A percentile compares a stretch with the other conserved stretches of the same genome.
Conservation (phyloP, 371 early-diverging fungal genomes). For the Choanephora cucurbitarum region DNA sequence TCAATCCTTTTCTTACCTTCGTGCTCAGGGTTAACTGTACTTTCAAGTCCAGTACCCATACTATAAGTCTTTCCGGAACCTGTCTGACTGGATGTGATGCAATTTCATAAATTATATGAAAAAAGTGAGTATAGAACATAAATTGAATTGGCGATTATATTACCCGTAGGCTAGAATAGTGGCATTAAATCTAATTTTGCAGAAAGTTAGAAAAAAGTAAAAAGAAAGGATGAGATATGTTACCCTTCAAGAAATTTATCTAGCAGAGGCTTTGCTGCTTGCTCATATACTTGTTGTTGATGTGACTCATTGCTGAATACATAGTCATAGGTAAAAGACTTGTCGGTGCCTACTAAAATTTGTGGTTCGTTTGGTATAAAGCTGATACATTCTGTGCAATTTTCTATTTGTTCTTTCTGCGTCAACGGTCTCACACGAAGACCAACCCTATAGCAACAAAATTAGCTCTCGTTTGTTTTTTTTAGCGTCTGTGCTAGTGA, state of each 20-base stretch:
- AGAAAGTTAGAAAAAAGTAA: slow-evolving; percentile 4
- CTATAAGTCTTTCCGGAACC: slow-evolving; percentile 62
- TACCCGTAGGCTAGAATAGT: slow-evolving; percentile 96
- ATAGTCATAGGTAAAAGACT: slow-evolving; percentile 83
- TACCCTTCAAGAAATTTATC: slow-evolving; percentile 88
- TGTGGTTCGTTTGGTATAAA: slow-evolving; percentile 65
- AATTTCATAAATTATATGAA: not conserved
- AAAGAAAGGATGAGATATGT: not conserved
- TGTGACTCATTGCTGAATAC: slow-evolving; percentile 69
- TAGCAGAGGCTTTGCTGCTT: slow-evolving; percentile 70
- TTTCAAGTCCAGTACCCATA: slow-evolving; percentile 54
- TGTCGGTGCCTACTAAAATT: slow-evolving; percentile 61
- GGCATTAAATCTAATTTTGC: slow-evolving; percentile 68
- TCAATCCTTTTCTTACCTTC: slow-evolving; percentile 25
- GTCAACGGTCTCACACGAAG: slow-evolving; percentile 80
- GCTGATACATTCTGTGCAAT: slow-evolving; percentile 67
- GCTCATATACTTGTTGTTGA: slow-evolving; percentile 73
- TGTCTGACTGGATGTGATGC: slow-evolving; percentile 37
- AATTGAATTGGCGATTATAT: slow-evolving; percentile 10
- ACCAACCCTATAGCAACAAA: slow-evolving; percentile 61
- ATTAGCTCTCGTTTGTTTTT: not conserved
- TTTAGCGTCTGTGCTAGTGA: not conserved
- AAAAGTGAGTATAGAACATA: slow-evolving; percentile 4
- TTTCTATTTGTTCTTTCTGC: slow-evolving; percentile 67
- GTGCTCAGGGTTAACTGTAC: slow-evolving; percentile 33